Base-by-base conservation (phyloP, 495 filamentous ascomycete genomes). In the Hyaloscypha bicolor region DNA sequence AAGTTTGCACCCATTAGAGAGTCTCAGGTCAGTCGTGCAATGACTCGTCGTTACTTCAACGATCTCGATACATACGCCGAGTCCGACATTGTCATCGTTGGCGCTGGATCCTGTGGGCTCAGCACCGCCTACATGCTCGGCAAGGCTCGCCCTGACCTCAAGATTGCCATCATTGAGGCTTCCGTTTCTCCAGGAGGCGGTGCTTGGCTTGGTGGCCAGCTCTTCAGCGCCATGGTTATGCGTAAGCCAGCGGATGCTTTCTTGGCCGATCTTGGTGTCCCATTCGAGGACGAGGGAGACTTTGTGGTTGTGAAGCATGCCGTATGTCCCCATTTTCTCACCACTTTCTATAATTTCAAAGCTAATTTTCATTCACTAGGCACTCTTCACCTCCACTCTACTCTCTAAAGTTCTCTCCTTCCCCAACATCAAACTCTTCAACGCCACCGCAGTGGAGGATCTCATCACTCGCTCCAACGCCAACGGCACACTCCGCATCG, bases 351-450 rank as follows among this genome's bases (percentile, higher is more conserved):
- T 11, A 48, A 59, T 8, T 14, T 8, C 21, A 29, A 25, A 14
- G 8, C 58, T 9, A 30, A 16, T 12, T 3, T 53, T 8, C n/a
- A 6, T 42, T 29, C 3, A 19, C 8, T 60, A 74, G 21, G 92
- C 93, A 6, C 85, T 95, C 60, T 96, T 97, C 81, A 97, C 92
- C 31, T 91, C 88, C 63, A 96, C 93, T 21, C 82, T 97, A 62
- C 77, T 97, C 72, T 88, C 88, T 64, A 88, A 88, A 77, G 93
- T 97, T 19, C 81, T 97, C 45, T 70, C 82, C 29, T 92, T 93
- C 83, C 90, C 91, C 64, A 97, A 97, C 79, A 85, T 97, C 77
- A 97, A 97, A 86, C 87, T 97, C 70, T 97, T 97, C 87, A 97
- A 97, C 74, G 93, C 93, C 53, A 97, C 93, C 51, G 81, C 88